Evolutionary conservation across 176 grass and related monocot species (phyloP).

Genomic region (Oryza australiensis): DNA sequence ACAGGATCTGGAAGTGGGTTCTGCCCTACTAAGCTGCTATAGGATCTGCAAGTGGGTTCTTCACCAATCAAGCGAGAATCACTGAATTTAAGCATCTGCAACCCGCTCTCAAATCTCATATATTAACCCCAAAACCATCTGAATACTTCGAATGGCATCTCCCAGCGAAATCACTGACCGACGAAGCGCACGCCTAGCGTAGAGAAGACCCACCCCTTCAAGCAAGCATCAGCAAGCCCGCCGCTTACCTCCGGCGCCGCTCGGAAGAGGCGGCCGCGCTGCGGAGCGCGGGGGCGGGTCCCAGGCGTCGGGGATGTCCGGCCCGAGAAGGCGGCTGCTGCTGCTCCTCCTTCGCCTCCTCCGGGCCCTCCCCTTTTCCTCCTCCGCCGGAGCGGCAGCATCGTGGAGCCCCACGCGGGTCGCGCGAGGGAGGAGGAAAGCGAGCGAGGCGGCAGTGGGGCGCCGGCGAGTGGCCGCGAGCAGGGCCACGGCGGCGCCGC

Average conservation of each 20-base stretch:
- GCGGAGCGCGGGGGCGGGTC: not conserved
- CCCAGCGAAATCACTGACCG: not conserved
- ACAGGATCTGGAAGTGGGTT: slow-evolving; percentile 8
- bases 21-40: not conserved
- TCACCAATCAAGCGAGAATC: not conserved
- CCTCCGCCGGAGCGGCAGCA: not conserved
- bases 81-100: not conserved
- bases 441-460: not conserved
- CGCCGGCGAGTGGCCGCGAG: slow-evolving; percentile 14
- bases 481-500: slow-evolving; percentile 39
- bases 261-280: not conserved
- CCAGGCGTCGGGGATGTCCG: slow-evolving; percentile 82
- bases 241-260: slow-evolving; percentile 23
- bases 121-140: not conserved
- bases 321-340: slow-evolving; percentile 61
- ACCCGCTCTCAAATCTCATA: not conserved
- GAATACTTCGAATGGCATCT: not conserved
- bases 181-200: not conserved
- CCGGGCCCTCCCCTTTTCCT: slow-evolving; percentile 2
- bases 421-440: slow-evolving; percentile 1
- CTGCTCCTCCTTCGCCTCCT: slow-evolving; percentile 33
- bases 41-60: slow-evolving; percentile 15
- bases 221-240: slow-evolving; percentile 22
- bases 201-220: not conserved
- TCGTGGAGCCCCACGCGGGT: slow-evolving; percentile 30